Evolutionary conservation across 495 filamentous ascomycete genomes (phyloP).

Genomic region (Neurospora cerealis): DNA sequence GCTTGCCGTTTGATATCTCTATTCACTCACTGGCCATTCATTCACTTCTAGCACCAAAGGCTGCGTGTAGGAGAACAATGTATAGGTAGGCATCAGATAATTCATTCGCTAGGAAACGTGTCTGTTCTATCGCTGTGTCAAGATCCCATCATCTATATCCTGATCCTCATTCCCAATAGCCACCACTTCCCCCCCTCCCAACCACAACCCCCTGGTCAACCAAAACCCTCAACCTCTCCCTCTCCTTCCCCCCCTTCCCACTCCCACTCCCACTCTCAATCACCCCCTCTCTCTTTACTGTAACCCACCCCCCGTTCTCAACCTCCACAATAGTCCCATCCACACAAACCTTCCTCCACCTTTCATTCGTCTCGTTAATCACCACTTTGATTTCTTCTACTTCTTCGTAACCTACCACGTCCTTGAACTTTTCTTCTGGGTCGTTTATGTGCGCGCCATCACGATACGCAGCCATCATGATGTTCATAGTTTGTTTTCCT

Average conservation of each 20-base stretch:
- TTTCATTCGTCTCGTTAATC: slow-evolving; percentile 50
- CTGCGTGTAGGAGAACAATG: background rate
- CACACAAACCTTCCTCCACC: slow-evolving; percentile 78
- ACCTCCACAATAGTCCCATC: slow-evolving; percentile 78
- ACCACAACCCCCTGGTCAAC: slow-evolving; percentile 12
- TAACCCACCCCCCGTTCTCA: slow-evolving; percentile 60
- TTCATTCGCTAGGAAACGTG: background rate
- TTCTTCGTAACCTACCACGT: slow-evolving; percentile 53
- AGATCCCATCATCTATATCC: background rate
- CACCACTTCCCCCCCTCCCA: background rate
- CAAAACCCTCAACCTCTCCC: slow-evolving; percentile 23
- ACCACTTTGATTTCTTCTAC: slow-evolving; percentile 54
- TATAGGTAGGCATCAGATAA: background rate
- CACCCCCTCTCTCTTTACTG: slow-evolving; percentile 32
- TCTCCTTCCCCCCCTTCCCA: background rate
- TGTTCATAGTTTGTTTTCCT: slow-evolving; percentile 54
- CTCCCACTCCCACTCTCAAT: too few relatives aligned
- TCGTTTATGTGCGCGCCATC: slow-evolving; percentile 53
- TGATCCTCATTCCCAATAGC: background rate
- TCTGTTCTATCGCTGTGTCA: background rate
- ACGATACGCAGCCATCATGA: slow-evolving; percentile 69
- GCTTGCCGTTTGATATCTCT: background rate
- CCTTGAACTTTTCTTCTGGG: slow-evolving; percentile 13
- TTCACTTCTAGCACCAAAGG: background rate
- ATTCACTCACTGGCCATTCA: background rate